Evolutionary conservation across 2,329 filamentous ascomycete species (phyloP).

Genomic region (Penicillium sumatraense): DNA sequence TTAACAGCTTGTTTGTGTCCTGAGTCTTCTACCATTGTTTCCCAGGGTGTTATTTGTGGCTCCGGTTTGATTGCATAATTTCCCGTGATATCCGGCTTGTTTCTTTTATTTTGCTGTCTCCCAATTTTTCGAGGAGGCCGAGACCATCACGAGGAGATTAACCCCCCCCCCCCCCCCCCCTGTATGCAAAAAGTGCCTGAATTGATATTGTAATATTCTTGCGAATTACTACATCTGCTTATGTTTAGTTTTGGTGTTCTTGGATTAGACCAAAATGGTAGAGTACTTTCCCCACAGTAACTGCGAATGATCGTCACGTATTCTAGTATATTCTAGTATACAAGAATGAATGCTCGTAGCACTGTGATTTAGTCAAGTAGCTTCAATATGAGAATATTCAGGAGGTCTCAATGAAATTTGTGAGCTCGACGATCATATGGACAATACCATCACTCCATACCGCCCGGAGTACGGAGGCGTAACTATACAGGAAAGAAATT

Average conservation of each 20-base stretch:
- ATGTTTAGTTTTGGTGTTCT: conserved; percentile 18
- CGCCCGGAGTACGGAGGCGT: no score
- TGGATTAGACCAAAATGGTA: no score
- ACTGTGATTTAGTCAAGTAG: no score
- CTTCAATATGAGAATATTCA: no score
- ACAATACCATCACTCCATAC: no score
- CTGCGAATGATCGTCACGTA: no score
- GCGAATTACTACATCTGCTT: conserved; percentile 19
- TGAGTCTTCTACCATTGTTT: conserved; percentile 13
- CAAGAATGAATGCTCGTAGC: no score
- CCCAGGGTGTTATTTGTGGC: conserved; percentile 31
- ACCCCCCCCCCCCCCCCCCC: conserved; percentile 16
- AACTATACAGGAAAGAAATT: no score
- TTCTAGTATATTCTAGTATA: no score
- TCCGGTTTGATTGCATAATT: conserved; percentile 35
- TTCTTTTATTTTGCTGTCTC: conserved; percentile 30
- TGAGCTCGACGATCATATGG: no score
- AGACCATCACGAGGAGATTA: conserved; percentile 38
- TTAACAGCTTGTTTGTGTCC: conserved; percentile 21
- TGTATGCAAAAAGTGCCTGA: conserved; percentile 30
- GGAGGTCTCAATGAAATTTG: no score
- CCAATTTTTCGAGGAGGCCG: conserved; percentile 33
- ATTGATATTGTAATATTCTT: conserved; percentile 21
- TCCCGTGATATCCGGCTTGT: conserved; percentile 45
- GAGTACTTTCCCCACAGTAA: no score